Conservation (phyloP, 345 rosid genomes). For the Populus simonii region DNA sequence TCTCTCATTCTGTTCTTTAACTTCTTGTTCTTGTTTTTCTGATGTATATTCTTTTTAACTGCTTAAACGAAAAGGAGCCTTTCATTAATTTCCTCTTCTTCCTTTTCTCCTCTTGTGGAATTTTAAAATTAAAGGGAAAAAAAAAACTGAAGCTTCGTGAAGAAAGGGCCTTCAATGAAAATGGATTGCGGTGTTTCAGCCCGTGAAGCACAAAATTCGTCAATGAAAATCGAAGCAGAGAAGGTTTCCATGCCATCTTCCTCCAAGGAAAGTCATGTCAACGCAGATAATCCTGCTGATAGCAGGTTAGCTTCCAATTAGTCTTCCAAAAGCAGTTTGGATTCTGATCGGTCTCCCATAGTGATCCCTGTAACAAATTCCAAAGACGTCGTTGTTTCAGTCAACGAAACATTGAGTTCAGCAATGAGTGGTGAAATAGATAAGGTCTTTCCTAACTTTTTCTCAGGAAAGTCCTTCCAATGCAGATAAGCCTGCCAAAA, state of each 20-base stretch:
- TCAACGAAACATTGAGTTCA: not conserved
- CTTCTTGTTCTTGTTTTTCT: no score
- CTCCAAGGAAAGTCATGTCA: no score
- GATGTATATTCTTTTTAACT: not conserved
- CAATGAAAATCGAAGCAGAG: not conserved
- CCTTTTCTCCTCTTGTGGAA: not conserved
- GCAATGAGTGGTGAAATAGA: not conserved
- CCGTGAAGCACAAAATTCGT: not conserved
- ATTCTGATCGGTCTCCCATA: no score
- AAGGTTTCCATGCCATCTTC: no score
- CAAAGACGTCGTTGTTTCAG: not conserved
- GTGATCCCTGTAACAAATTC: no score
- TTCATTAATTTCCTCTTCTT: not conserved
- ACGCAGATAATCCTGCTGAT: no score
- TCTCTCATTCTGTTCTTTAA: not conserved
- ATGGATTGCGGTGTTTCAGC: not conserved
- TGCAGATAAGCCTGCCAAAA: no score
- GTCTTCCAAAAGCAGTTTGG: no score
- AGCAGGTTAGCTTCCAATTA: no score
- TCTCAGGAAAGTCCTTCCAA: no score
- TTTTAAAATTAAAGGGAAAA: not conserved
- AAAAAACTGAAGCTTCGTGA: not conserved
- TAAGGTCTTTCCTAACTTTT: not conserved
- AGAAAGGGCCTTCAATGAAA: not conserved
- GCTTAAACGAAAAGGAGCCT: not conserved